Base-by-base conservation (phyloP, 1,139 yeast genomes). In the Yamadazyma atmosphaerica region DNA sequence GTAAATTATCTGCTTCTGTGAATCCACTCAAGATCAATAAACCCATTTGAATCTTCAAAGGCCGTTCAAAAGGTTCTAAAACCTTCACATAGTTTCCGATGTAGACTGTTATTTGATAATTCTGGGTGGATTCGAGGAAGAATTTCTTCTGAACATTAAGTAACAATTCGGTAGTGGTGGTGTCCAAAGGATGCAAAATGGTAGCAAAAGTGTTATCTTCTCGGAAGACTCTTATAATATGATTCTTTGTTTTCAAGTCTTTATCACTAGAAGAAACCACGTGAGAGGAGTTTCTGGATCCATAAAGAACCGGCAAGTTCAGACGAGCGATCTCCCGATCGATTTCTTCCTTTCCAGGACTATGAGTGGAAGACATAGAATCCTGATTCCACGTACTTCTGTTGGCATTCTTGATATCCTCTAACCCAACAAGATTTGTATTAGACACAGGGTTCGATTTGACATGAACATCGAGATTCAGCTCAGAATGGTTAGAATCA, bases 121-220 rank as follows among this genome's bases (percentile, higher is more conserved):
- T 92, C 22, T 79, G 72, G 6, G 77, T 76, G 10, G 84, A 79
- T 40, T 79, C 81, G 31, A 87, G 61, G 50, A 88, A 86, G 55
- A 89, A 86, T 66, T 92, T 86, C 55, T 83, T 76, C 53, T 85
- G 84, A 33, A 85, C 73, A 46, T 77, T 75, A 30, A 77, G 74
- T 38, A 90, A 68, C 40, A 92, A 66, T 37, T 88, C 95, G 4
- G 81, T 73, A 0, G 90, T 88, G 0, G 95, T 80, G 2, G 90
- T 84, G 41, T 84, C 87, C 34, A 82, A 63, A 0, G 95, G 79
- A 52, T 88, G 83, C 19, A 86, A 74, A 5, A 87, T 69, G 0
- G 96, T 87, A 1, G 92, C 82, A 55, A 87, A 87, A 0, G 95
- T 85, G 47, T 86, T 86, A 55, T 87, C 95, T 39, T 80, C 85